These are phyloP conservation scores for Patellaria atrata DNA, from an alignment of 495 filamentous ascomycete species.

Conservation along the genomic window DNA sequence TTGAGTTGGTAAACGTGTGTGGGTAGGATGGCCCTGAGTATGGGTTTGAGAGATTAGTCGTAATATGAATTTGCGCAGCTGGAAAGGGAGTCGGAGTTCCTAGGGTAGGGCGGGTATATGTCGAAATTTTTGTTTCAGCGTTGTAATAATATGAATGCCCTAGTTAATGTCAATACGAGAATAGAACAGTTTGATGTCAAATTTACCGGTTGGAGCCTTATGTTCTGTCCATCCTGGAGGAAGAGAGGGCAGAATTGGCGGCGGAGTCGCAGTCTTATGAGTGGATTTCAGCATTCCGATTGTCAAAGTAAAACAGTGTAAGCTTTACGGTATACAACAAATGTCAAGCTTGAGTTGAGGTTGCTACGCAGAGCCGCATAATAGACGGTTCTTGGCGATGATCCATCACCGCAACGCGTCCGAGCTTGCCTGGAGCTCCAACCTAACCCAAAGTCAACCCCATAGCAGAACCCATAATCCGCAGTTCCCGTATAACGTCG, in stretches of 20 bases:
- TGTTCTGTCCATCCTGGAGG: conserved; percentile 84
- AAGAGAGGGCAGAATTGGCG: conserved; percentile 37
- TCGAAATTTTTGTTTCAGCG: conserved; percentile 70
- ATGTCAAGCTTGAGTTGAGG: background rate
- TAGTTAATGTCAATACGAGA: conserved; percentile 17
- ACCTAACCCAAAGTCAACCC: conserved; percentile 6
- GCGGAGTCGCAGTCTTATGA: conserved; percentile 31
- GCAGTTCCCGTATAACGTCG: background rate
- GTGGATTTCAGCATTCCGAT: conserved; percentile 55
- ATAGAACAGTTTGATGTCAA: background rate
- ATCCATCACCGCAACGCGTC: conserved; percentile 11
- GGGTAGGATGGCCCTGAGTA: too few relatives aligned
- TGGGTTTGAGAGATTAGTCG: too few relatives aligned
- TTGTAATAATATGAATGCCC: conserved; percentile 86
- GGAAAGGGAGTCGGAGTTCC: conserved; percentile 17
- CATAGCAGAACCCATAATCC: conserved; percentile 1
- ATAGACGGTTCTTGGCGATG: conserved; percentile 9
- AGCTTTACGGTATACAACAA: conserved; percentile 2
- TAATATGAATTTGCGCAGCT: too few relatives aligned
- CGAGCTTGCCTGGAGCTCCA: conserved; percentile 23
- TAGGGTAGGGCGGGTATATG: conserved; percentile 57
- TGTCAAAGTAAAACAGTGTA: conserved; percentile 1
- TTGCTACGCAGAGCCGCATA: background rate
- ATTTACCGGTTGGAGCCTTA: conserved; percentile 65
- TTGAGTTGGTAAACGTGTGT: too few relatives aligned